phyloP scores from a whole-genome alignment of 441 rosid species.

The Daphne laureola region DNA sequence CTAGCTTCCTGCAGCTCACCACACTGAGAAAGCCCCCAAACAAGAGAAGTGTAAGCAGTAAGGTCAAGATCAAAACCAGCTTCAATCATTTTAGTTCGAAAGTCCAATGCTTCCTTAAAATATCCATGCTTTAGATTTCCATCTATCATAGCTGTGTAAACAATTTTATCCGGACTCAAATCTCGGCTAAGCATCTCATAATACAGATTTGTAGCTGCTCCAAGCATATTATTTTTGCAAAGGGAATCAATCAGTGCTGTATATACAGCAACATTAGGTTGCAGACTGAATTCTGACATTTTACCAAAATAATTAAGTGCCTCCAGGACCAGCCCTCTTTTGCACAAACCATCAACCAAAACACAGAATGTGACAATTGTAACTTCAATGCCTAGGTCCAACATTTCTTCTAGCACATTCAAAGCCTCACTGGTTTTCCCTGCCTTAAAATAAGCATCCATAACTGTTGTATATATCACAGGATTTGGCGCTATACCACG shows the following conservation, averaged over 20 bases:
- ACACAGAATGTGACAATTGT: conserved; percentile 62
- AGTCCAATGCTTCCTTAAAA: conserved; percentile 44
- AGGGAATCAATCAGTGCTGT: conserved; percentile 69
- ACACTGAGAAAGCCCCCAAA: conserved; percentile 51
- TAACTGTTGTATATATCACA: conserved; percentile 43
- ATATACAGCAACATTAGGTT: conserved; percentile 52
- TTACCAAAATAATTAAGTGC: conserved; percentile 42
- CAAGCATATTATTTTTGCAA: conserved; percentile 50
- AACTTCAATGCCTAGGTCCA: conserved; percentile 33
- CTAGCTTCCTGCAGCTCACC: conserved; percentile 48
- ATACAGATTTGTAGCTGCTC: conserved; percentile 42
- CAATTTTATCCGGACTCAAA: conserved; percentile 42
- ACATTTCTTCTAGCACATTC: conserved; percentile 39
- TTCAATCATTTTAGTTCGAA: conserved; percentile 47
- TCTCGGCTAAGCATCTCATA: conserved; percentile 38
- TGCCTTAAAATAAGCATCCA: conserved; percentile 60
- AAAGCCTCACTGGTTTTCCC: conserved; percentile 42
- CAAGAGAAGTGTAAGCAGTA: conserved; percentile 55
- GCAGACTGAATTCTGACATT: conserved; percentile 40
- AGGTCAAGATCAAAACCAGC: conserved; percentile 59
- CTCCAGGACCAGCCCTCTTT: conserved; percentile 44
- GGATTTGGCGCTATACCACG: conserved; percentile 37
- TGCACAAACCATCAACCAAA: conserved; percentile 68
- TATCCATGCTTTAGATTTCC: conserved; percentile 58
- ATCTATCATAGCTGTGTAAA: conserved; percentile 53